Percentiles rank a stretch among this genome's conserved stretches.
These are phyloP conservation scores for Picea abies DNA, from an alignment of 83 land plant species.

Conservation along the genomic window DNA sequence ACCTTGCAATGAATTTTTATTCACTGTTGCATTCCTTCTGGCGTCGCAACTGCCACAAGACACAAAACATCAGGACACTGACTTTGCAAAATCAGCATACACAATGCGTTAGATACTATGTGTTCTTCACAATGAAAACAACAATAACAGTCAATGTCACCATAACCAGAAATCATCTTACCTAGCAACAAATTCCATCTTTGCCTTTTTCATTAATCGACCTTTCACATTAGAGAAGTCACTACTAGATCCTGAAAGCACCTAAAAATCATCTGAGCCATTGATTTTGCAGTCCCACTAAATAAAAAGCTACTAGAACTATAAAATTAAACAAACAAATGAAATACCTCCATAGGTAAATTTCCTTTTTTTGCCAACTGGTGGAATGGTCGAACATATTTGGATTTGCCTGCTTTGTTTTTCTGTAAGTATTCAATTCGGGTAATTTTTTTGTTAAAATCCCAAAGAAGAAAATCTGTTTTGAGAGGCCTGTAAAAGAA, in stretches of 20 bases:
- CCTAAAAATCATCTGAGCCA: not conserved
- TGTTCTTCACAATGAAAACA: too few relatives aligned
- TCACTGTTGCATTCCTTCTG: not conserved
- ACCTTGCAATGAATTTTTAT: not conserved
- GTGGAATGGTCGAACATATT: conserved; percentile 64
- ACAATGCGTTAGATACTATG: too few relatives aligned
- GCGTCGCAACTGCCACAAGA: conserved; percentile 8
- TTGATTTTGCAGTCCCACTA: not conserved
- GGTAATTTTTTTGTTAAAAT: too few relatives aligned
- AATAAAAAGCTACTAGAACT: too few relatives aligned
- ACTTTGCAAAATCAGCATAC: too few relatives aligned
- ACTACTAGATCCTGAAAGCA: conserved; percentile 28
- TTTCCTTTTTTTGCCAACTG: conserved; percentile 35
- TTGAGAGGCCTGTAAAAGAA: too few relatives aligned
- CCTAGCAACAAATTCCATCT: conserved; percentile 45
- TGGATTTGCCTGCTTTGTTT: conserved; percentile 72
- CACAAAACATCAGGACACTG: not conserved
- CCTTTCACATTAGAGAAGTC: conserved; percentile 41
- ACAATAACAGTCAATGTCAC: too few relatives aligned
- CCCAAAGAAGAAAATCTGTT: too few relatives aligned
- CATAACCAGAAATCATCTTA: too few relatives aligned
- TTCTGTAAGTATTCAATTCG: conserved; percentile 26
- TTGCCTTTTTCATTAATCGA: conserved; percentile 68
- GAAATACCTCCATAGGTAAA: conserved; percentile 46
- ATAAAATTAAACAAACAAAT: not conserved